Evolutionary conservation across 148 eudicot genomes (phyloP).

Genomic region (Amaranthus hypochondriacus): DNA sequence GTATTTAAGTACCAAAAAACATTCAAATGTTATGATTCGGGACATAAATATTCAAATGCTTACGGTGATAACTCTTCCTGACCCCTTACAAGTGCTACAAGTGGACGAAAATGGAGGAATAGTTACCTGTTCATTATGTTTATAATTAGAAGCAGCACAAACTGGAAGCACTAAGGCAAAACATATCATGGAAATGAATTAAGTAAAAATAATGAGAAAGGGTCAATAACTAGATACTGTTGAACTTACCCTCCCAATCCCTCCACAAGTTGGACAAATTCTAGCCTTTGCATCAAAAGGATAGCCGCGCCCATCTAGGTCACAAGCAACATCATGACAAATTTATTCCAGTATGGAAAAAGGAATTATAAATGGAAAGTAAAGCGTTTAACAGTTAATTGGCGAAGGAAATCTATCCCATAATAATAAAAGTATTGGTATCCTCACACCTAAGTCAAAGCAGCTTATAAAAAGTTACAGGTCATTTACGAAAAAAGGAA

Average conservation of each 20-base stretch:
- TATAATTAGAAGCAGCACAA: conserved; percentile 4
- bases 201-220: neutral
- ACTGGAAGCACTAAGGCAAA: neutral
- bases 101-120: conserved; percentile 78
- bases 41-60: conserved; percentile 22
- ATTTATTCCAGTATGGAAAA: conserved; percentile 1
- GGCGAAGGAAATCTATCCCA: neutral
- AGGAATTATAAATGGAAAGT: neutral
- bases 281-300: conserved; percentile 65
- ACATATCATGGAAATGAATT: neutral
- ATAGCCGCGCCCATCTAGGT: conserved; percentile 79
- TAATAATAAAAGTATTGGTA: neutral
- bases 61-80: conserved; percentile 65
- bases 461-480: neutral
- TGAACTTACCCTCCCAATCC: conserved; percentile 67
- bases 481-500: neutral
- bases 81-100: conserved; percentile 74
- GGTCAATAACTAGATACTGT: neutral
- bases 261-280: conserved; percentile 72
- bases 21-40: neutral
- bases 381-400: neutral
- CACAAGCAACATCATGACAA: conserved; percentile 22
- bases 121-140: conserved; percentile 48
- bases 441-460: neutral
- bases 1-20: neutral